These are phyloP conservation scores for Macrophomina pseudophaseolina DNA, from an alignment of 2,329 filamentous ascomycete genomes.

Conservation along the genomic window DNA sequence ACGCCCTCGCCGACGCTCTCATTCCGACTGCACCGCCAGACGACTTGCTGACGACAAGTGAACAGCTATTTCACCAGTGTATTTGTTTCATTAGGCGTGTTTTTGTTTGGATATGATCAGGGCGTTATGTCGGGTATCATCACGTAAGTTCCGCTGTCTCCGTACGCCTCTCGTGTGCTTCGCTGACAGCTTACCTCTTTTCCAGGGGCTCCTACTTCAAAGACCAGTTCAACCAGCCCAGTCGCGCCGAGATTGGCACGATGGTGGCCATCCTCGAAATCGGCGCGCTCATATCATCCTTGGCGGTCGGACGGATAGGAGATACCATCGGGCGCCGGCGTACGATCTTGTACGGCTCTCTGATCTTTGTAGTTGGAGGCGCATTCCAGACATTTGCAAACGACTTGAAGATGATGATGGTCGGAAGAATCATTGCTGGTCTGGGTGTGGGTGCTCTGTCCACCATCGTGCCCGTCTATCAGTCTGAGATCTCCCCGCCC, in stretches of 20 bases:
- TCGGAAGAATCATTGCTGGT: conserved; percentile 58
- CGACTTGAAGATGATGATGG: conserved; percentile 84
- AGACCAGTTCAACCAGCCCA: conserved; percentile 90
- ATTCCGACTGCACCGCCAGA: neutral
- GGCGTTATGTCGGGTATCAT: conserved; percentile 83
- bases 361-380: conserved; percentile 84
- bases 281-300: conserved; percentile 87
- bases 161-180: conserved; percentile 29
- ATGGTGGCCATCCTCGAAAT: conserved; percentile 98
- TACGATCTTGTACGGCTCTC: conserved; percentile 92
- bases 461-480: conserved; percentile 60
- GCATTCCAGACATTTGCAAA: conserved; percentile 81
- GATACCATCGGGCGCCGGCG: conserved; percentile 87
- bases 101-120: conserved; percentile 88
- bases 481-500: conserved; percentile 74
- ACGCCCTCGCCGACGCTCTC: neutral
- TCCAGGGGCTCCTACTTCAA: conserved; percentile 82
- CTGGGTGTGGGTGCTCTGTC: conserved; percentile 57
- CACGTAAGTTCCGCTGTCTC: conserved; percentile 58
- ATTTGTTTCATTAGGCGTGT: conserved; percentile 84
- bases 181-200: conserved; percentile 33
- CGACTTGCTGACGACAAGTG: conserved; percentile 6
- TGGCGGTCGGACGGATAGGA: conserved; percentile 84
- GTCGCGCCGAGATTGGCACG: conserved; percentile 85
- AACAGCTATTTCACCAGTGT: conserved; percentile 91